Evolutionary conservation across 2,329 filamentous ascomycete genomes (phyloP).

Genomic region (Phialophora macrospora): DNA sequence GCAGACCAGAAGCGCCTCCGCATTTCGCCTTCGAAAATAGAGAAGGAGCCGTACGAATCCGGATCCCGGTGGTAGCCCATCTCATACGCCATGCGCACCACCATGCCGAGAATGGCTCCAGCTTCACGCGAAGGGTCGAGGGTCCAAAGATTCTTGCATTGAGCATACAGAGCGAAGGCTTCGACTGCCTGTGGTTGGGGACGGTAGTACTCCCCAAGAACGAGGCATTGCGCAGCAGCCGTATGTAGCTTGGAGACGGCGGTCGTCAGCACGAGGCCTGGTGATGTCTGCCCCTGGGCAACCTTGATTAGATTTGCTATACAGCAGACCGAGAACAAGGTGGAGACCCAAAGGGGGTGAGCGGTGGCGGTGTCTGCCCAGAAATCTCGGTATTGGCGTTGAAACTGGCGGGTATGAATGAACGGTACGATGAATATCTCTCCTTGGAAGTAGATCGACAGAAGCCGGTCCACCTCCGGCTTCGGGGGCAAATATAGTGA

Average conservation of each 20-base stretch:
- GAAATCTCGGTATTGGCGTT: slow-evolving; percentile 56
- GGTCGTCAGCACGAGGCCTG: slow-evolving; percentile 52
- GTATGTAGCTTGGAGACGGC: slow-evolving; percentile 43
- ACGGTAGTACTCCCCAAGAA: slow-evolving; percentile 51
- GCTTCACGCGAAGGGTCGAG: slow-evolving; percentile 60
- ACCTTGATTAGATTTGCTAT: slow-evolving; percentile 24
- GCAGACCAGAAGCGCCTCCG: slow-evolving; percentile 50
- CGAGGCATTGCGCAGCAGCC: slow-evolving; percentile 57
- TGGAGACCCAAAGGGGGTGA: slow-evolving; percentile 57
- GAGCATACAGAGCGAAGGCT: slow-evolving; percentile 49
- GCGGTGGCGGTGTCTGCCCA: slow-evolving; percentile 56
- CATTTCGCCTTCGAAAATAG: slow-evolving; percentile 62
- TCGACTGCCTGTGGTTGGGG: slow-evolving; percentile 36
- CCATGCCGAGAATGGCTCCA: slow-evolving; percentile 59
- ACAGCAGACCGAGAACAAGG: slow-evolving; percentile 58
- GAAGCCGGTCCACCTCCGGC: slow-evolving; percentile 26
- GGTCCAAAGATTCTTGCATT: slow-evolving; percentile 58
- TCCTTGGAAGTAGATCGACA: slow-evolving; percentile 33
- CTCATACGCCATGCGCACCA: slow-evolving; percentile 63
- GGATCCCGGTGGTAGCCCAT: slow-evolving; percentile 65
- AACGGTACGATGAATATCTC: slow-evolving; percentile 32
- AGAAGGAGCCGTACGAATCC: slow-evolving; percentile 44
- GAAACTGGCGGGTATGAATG: slow-evolving; percentile 30
- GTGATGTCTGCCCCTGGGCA: slow-evolving; percentile 40
- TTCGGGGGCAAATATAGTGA: slow-evolving; percentile 27